A percentile compares a stretch with the other conserved stretches of the same genome.
These are phyloP conservation scores for Aquilaria agallochum DNA, from an alignment of 441 rosid genomes.

Conservation along the genomic window DNA sequence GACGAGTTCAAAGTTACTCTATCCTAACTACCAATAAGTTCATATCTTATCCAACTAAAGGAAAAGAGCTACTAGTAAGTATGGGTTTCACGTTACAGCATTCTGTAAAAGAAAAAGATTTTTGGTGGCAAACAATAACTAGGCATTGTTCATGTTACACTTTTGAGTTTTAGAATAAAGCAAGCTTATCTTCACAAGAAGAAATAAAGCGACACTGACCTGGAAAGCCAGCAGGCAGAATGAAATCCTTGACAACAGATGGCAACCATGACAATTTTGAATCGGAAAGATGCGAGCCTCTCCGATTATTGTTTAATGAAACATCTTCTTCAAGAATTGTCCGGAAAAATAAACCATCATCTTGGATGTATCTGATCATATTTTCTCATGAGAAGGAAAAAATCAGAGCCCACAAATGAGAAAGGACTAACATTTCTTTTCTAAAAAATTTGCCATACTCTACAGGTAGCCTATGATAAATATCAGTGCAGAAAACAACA, in stretches of 20 bases:
- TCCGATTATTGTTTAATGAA: conserved; percentile 13
- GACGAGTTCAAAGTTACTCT: too few species aligned
- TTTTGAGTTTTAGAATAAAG: too few species aligned
- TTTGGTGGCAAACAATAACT: too few species aligned
- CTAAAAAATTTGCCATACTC: too few species aligned
- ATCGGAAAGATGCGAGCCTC: conserved; percentile 27
- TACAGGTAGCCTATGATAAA: too few species aligned
- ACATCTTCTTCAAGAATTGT: conserved; percentile 36
- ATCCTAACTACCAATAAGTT: too few species aligned
- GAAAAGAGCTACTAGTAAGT: not conserved
- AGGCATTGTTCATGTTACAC: too few species aligned
- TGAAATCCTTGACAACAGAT: conserved; percentile 49
- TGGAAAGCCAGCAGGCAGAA: conserved; percentile 86
- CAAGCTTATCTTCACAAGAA: not conserved
- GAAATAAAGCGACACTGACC: conserved; percentile 31
- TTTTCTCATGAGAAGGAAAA: conserved; percentile 5
- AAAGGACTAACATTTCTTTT: too few species aligned
- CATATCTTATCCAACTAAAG: too few species aligned
- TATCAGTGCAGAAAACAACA: too few species aligned
- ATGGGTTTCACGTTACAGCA: not conserved
- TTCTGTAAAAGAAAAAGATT: not conserved
- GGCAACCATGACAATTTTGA: conserved; percentile 61
- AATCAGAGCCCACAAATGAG: not conserved
- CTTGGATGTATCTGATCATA: conserved; percentile 50
- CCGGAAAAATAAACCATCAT: conserved; percentile 44